Percentiles rank a stretch among this genome's conserved stretches.
Conservation (phyloP, 371 early-diverging fungal species). For the Conidiobolus incongruus region DNA sequence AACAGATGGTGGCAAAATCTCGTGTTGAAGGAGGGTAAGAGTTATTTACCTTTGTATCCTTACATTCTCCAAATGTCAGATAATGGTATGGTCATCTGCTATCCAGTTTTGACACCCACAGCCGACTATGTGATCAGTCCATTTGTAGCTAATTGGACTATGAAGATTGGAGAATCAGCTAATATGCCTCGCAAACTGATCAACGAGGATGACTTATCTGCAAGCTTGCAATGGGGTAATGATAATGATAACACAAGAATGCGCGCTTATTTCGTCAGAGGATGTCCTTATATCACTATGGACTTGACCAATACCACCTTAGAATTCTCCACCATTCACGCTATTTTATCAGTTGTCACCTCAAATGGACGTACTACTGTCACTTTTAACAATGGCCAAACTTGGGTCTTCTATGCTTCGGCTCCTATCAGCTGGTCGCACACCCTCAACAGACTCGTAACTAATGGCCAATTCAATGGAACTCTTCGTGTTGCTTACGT, state of each 20-base stretch:
- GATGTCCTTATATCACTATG: constrained; percentile 12
- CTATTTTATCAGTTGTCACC: constrained; percentile 10
- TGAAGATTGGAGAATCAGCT: neutral
- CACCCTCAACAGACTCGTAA: neutral
- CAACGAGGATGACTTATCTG: constrained; percentile 5
- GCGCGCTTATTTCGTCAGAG: constrained; percentile 13
- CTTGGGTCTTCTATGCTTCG: constrained; percentile 10
- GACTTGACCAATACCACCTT: constrained; percentile 7
- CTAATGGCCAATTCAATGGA: constrained; percentile 1
- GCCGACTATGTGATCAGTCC: constrained; percentile 7
- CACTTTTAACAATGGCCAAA: constrained; percentile 10
- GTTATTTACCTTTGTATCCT: constrained; percentile 15
- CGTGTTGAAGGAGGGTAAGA: constrained; percentile 9
- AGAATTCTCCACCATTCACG: constrained; percentile 11
- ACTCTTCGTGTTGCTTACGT: constrained; percentile 4
- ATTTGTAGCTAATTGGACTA: constrained; percentile 4
- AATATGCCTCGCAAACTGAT: constrained; percentile 1
- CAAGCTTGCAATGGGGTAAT: constrained; percentile 4
- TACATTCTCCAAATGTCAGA: constrained; percentile 10
- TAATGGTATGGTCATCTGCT: constrained; percentile 6
- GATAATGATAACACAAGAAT: neutral
- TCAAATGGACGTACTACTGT: neutral
- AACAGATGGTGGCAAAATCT: constrained; percentile 23
- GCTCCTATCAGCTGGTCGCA: neutral
- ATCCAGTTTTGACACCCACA: neutral